phyloP scores from a whole-genome alignment of 257 asterid genomes.

The Rehmannia glutinosa region DNA sequence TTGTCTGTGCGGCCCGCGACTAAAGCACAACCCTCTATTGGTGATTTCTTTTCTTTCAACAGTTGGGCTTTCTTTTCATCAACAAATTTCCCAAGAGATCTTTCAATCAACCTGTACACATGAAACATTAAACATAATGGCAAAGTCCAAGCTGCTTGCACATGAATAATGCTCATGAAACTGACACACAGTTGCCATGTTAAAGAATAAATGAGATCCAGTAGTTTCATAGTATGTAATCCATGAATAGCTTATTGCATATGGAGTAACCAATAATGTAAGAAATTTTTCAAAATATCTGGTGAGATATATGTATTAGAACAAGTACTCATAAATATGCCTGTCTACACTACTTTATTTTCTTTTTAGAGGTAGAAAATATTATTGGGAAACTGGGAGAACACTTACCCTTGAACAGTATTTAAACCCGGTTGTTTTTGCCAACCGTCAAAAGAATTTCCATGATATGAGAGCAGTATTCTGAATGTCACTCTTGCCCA shows the following conservation, averaged over 20 bases:
- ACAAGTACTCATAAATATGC: not conserved
- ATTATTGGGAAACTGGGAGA: conserved; percentile 2
- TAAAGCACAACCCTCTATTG: conserved; percentile 62
- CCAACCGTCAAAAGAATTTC: conserved; percentile 95
- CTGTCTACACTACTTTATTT: not conserved
- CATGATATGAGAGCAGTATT: conserved; percentile 79
- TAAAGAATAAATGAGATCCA: too few species aligned
- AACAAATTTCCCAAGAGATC: conserved; percentile 74
- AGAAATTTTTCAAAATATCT: not conserved
- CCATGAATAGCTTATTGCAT: too few species aligned
- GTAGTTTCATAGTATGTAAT: too few species aligned
- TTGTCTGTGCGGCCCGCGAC: conserved; percentile 99
- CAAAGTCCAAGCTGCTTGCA: not conserved
- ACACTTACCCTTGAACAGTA: conserved; percentile 78
- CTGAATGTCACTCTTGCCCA: conserved; percentile 87
- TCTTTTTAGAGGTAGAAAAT: not conserved
- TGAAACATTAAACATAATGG: conserved; percentile 7
- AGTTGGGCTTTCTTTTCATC: conserved; percentile 70
- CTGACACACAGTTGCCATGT: too few species aligned
- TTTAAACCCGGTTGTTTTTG: conserved; percentile 89
- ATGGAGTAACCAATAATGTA: not conserved
- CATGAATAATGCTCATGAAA: not conserved
- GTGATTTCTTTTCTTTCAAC: conserved; percentile 74
- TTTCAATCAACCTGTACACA: conserved; percentile 61
- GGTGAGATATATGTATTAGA: not conserved